Conservation (phyloP, 495 filamentous ascomycete species). For the Elasticomyces elasticus region DNA sequence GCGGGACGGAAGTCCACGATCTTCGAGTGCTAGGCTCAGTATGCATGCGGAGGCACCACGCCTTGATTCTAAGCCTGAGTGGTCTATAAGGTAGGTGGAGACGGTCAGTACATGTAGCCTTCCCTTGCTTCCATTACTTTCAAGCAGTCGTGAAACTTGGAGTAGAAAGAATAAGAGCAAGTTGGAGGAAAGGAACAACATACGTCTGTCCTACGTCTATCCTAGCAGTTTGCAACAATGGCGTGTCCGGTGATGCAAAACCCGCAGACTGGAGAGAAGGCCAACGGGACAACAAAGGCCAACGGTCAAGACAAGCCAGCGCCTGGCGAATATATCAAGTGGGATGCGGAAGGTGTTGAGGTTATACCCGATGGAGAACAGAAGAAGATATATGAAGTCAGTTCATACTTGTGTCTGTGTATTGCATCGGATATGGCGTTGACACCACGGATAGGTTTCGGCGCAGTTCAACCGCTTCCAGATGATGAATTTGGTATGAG, state of each 20-base stretch:
- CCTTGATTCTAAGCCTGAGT: neutral
- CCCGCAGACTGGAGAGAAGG: conserved; percentile 4
- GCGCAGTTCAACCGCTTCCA: conserved; percentile 42
- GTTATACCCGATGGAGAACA: conserved; percentile 34
- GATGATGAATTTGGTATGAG: conserved; percentile 30
- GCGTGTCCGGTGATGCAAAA: conserved; percentile 3
- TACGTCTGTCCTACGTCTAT: no score
- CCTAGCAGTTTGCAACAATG: neutral
- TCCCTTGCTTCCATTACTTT: neutral
- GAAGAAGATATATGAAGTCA: conserved; percentile 39
- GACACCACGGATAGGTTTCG: no score
- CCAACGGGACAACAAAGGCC: conserved; percentile 5
- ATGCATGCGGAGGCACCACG: neutral
- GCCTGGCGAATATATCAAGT: conserved; percentile 10
- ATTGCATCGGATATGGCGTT: no score
- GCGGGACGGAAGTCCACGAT: neutral
- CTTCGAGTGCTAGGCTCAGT: neutral
- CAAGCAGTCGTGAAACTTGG: neutral
- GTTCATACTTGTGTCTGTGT: no score
- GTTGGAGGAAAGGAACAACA: neutral
- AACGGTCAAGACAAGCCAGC: conserved; percentile 5
- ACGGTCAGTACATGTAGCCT: neutral
- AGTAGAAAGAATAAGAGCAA: neutral
- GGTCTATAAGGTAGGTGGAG: neutral
- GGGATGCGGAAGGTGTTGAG: conserved; percentile 37